Evolutionary conservation across 495 filamentous ascomycete species (phyloP).

Genomic region (Neohortaea acidophila): DNA sequence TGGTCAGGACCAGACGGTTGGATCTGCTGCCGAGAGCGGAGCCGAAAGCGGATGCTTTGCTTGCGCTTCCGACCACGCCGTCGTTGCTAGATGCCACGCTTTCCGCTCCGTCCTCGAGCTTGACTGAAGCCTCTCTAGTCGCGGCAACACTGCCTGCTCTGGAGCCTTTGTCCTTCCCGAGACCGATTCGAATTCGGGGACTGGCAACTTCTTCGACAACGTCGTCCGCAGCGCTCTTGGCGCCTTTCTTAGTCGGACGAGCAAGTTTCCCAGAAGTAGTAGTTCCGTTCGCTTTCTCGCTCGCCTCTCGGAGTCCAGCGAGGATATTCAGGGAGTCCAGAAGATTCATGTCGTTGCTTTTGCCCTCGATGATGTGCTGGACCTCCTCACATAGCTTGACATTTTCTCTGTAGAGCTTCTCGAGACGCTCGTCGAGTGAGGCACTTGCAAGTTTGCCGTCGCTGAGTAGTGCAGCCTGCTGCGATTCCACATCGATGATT

Average conservation of each 20-base stretch:
- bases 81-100: conserved; percentile 12
- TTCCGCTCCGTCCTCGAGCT: conserved; percentile 34
- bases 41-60: conserved; percentile 11
- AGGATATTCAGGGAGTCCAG: conserved; percentile 43
- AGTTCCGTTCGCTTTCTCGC: conserved; percentile 20
- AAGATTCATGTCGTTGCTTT: conserved; percentile 30
- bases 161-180: conserved; percentile 14
- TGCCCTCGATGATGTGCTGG: conserved; percentile 40
- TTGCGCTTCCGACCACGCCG: conserved; percentile 11
- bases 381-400: conserved; percentile 49
- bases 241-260: no score
- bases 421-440: conserved; percentile 32
- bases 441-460: conserved; percentile 15
- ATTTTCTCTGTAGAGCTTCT: conserved; percentile 45
- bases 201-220: conserved; percentile 17
- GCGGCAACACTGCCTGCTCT: conserved; percentile 9
- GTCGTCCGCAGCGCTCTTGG: no score
- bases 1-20: conserved; percentile 32
- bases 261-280: no score
- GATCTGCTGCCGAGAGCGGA: conserved; percentile 1
- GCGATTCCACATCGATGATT: conserved; percentile 40
- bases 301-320: conserved; percentile 40
- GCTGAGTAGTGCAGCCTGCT: conserved; percentile 22
- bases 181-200: no score
- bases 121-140: conserved; percentile 25